Conservation (phyloP, 495 filamentous ascomycete species). For the Xylaria longipes region DNA sequence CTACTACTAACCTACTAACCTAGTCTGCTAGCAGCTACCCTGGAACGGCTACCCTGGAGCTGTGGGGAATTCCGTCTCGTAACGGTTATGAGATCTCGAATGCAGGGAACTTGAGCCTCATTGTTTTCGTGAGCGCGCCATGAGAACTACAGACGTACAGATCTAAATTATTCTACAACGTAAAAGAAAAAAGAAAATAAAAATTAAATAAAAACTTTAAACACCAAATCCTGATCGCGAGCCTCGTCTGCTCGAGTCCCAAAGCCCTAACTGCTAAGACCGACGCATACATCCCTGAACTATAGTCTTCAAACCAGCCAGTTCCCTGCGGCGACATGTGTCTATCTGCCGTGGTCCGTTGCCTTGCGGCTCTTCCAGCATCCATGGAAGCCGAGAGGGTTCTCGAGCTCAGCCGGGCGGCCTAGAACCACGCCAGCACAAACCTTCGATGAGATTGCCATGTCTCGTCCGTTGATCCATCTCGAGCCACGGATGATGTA, state of each 20-base stretch:
- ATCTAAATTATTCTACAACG: neutral
- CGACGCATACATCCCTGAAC: neutral
- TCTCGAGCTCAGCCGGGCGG: neutral
- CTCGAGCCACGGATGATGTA: neutral
- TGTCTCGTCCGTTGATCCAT: neutral
- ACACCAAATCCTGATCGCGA: neutral
- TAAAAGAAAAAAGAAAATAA: too few species aligned
- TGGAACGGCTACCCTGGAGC: constrained; percentile 10
- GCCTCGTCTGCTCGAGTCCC: neutral
- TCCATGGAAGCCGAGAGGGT: neutral
- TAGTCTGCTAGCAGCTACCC: too few species aligned
- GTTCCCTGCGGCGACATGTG: neutral
- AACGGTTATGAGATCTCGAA: constrained; percentile 5
- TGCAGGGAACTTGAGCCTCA: constrained; percentile 1
- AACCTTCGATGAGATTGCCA: neutral
- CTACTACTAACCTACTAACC: too few species aligned
- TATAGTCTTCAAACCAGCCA: neutral
- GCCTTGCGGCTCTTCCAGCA: neutral
- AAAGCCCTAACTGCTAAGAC: neutral
- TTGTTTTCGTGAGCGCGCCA: neutral
- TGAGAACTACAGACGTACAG: neutral
- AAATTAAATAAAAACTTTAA: too few species aligned
- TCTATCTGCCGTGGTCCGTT: neutral
- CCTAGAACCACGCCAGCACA: neutral
- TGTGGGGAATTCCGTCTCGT: constrained; percentile 16